Evolutionary conservation across 2,329 filamentous ascomycete species (phyloP), one percentile per base, ranked within the genome.

Genomic region (Trichoderma harzianum): DNA sequence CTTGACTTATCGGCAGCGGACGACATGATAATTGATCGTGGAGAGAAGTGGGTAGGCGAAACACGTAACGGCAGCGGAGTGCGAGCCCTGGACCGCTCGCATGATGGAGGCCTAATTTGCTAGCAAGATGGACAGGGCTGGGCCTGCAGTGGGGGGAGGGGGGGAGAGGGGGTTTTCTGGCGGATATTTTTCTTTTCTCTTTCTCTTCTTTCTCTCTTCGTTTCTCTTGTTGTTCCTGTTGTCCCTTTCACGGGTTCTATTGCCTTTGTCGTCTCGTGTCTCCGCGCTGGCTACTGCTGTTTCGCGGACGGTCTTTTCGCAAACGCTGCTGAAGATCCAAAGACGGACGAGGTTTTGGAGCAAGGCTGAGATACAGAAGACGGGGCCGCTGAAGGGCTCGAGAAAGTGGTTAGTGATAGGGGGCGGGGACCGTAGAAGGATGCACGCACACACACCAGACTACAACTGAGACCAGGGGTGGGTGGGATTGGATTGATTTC

Each of bases 1-100:
- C 93, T 90, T 78, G 91, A 87, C 84, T 95, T 94, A 85, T 93
- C 91, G 85, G 92, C 86, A 85, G 92, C 86, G 79, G 88, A 86
- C 78, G 90, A 85, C 89, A 89, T 89, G 78, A 76, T 77, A 74
- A 74, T 53, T 64, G 67, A 63, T 65, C 68, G 51, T 53, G 58
- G 72, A 70, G 58, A 67, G 63, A 72, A 58, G 68, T 74, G 72
- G 72, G 74, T 74, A 78, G 74, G 75, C 78, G 75, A 77, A 78
- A 79, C 75, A 79, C 75, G 79, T 78, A 77, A 77, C 77, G 77
- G 75, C 76, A 77, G 73, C 76, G 76, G 77, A 74, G 72, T 80
- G 78, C 76, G 79, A 78, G 80, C 80, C 77, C 77, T 76, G 77
- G 79, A 80, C 82, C 79, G 79, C 77, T 82, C 76, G 81, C 82